A percentile compares a stretch with the other conserved stretches of the same genome.
These are phyloP conservation scores for Dictyostelium purpureum DNA, from an alignment of 78 protist species.

Conservation along the genomic window DNA sequence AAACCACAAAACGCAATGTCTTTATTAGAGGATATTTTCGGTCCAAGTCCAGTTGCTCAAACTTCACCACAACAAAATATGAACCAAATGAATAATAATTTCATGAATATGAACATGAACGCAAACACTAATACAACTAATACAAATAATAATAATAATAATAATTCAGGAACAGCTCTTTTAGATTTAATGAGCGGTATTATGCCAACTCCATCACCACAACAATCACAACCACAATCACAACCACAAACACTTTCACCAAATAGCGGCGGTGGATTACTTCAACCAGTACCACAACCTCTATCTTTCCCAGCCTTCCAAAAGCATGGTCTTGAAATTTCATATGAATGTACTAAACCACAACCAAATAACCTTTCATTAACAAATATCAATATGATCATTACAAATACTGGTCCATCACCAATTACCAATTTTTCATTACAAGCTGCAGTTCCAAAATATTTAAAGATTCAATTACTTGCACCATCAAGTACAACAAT, in stretches of 20 bases:
- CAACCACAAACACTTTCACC: constrained; percentile 24
- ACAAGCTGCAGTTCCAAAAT: constrained; percentile 90
- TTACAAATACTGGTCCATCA: constrained; percentile 46
- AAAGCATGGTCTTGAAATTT: constrained; percentile 60
- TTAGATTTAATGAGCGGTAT: constrained; percentile 45
- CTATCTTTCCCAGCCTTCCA: constrained; percentile 45
- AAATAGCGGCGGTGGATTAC: neutral
- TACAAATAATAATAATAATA: neutral
- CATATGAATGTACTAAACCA: constrained; percentile 55
- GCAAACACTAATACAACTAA: neutral
- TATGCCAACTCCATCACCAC: neutral
- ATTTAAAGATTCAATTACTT: constrained; percentile 72
- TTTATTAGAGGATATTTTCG: constrained; percentile 61
- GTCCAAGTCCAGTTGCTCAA: constrained; percentile 35
- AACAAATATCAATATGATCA: constrained; percentile 34
- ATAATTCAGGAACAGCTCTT: neutral
- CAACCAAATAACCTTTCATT: constrained; percentile 28
- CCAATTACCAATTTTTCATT: constrained; percentile 73
- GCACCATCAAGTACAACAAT: constrained; percentile 56
- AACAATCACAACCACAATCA: neutral
- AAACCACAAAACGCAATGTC: neutral
- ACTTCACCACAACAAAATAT: neutral
- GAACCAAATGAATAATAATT: neutral
- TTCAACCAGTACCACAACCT: constrained; percentile 44
- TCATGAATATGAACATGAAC: neutral